Evolutionary conservation across 2,329 filamentous ascomycete genomes (phyloP).

Genomic region (Trichoderma harzianum): DNA sequence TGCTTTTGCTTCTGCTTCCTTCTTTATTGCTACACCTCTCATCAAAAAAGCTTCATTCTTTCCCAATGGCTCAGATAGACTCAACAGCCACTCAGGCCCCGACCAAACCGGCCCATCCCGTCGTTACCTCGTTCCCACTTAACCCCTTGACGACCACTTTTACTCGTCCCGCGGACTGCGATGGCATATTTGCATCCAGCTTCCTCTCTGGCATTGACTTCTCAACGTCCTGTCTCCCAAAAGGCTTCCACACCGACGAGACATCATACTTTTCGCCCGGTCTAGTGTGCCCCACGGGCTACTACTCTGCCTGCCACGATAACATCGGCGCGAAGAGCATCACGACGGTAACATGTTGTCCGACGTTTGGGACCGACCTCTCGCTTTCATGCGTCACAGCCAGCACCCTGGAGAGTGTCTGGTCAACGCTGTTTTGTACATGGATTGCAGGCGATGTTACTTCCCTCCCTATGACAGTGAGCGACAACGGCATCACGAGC

Average conservation of each 20-base stretch:
- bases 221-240: conserved; percentile 29
- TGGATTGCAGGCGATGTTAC: conserved; percentile 30
- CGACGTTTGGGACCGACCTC: conserved; percentile 26
- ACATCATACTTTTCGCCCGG: conserved; percentile 32
- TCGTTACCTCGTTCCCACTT: conserved; percentile 24
- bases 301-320: conserved; percentile 30
- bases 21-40: not conserved
- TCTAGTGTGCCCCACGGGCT: conserved; percentile 32
- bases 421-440: conserved; percentile 32
- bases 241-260: conserved; percentile 26
- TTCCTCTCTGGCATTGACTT: conserved; percentile 33
- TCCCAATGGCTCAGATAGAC: not conserved
- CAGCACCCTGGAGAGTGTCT: conserved; percentile 23
- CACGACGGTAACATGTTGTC: conserved; percentile 38
- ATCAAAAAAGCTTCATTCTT: not conserved
- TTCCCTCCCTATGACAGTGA: conserved; percentile 27
- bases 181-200: conserved; percentile 22
- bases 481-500: conserved; percentile 23
- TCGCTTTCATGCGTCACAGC: conserved; percentile 30
- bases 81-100: not conserved
- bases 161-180: conserved; percentile 23
- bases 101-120: conserved; percentile 11
- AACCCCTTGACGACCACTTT: conserved; percentile 30
- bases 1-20: not conserved
- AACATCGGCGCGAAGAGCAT: conserved; percentile 26